Evolutionary conservation across 257 asterid genomes (phyloP), one percentile per base, ranked within the genome.

Genomic region (Ilex asprella): DNA sequence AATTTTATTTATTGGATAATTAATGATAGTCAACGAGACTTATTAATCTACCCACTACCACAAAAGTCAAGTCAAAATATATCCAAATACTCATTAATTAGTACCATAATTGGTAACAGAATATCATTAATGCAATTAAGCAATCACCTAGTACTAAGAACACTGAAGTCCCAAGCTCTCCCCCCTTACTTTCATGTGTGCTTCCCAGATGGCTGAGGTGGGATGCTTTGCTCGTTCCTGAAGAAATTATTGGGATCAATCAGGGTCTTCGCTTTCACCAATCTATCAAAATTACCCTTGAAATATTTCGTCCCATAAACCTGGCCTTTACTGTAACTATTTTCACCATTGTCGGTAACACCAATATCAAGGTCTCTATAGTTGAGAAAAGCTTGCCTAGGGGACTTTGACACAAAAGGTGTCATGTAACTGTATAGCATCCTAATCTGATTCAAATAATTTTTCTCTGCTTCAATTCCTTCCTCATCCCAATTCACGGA

Each of bases 351-450:
- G 39, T 59, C 58, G 2, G 46, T 65, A 2, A 62, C 73, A 7
- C 86, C 89, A 35, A 78, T 67, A 31, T 83, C 86, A 2, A 80
- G 30, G 16, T 80, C 89, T 16, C 89, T 68, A 7, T 80, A 83
- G 56, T 80, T 80, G 4, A 81, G 70, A 30, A 16, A 80, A 3
- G 86, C 78, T 51, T 61, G 70, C 58, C 86, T 74, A 3, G 86
- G 86, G 4, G 77, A 69, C 16, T 57, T 57, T 15, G 81, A 66
- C 59, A 81, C 86, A 10, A 51, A 81, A 1, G 84, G 81, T 0
- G 78, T 41, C 86, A 76, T 71, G 31, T 63, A 80, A 13, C 49
- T 41, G 63, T 68, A 62, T 2, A 80, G 1, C 6, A 32, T 49
- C 32, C 78, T 63, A 0, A 55, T 7, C 3, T 47, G 57, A 0